Conservation (phyloP, 495 filamentous ascomycete genomes). For the Sphaerosporella brunnea region DNA sequence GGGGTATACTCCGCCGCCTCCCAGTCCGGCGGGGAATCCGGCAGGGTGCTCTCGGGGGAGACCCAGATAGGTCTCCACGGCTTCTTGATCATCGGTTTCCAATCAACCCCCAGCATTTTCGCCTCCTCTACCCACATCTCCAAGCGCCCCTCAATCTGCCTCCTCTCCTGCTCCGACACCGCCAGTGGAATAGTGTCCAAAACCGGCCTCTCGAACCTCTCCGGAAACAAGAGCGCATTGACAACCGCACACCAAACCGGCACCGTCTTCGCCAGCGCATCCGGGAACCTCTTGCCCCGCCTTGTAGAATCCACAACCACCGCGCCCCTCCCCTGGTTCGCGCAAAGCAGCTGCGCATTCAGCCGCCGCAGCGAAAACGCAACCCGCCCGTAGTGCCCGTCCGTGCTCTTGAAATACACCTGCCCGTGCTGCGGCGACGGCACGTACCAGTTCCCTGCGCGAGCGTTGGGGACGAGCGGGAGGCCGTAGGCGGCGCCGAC, state of each 20-base stretch:
- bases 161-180: slow-evolving; percentile 54
- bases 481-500: slow-evolving; percentile 37
- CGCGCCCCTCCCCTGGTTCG: slow-evolving; percentile 45
- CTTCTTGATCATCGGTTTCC: slow-evolving; percentile 29
- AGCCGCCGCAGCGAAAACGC: slow-evolving; percentile 66
- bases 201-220: slow-evolving; percentile 28
- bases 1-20: slow-evolving; percentile 43
- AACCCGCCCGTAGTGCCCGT: slow-evolving; percentile 84
- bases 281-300: slow-evolving; percentile 78
- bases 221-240: slow-evolving; percentile 62
- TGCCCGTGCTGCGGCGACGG: slow-evolving; percentile 38
- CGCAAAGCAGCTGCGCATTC: slow-evolving; percentile 55
- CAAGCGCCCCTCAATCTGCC: slow-evolving; percentile 51
- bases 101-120: slow-evolving; percentile 11
- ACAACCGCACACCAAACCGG: slow-evolving; percentile 83
- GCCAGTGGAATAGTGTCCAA: slow-evolving; percentile 48
- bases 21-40: slow-evolving; percentile 26
- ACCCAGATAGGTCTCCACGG: slow-evolving; percentile 51
- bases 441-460: slow-evolving; percentile 94
- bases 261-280: slow-evolving; percentile 81
- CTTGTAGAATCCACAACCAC: slow-evolving; percentile 93
- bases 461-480: slow-evolving; percentile 83
- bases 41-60: slow-evolving; percentile 30
- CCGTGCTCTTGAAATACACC: slow-evolving; percentile 95
- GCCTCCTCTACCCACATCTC: slow-evolving; percentile 28